Base-by-base conservation (phyloP, 345 rosid species). In the Moricandia moricandioides region DNA sequence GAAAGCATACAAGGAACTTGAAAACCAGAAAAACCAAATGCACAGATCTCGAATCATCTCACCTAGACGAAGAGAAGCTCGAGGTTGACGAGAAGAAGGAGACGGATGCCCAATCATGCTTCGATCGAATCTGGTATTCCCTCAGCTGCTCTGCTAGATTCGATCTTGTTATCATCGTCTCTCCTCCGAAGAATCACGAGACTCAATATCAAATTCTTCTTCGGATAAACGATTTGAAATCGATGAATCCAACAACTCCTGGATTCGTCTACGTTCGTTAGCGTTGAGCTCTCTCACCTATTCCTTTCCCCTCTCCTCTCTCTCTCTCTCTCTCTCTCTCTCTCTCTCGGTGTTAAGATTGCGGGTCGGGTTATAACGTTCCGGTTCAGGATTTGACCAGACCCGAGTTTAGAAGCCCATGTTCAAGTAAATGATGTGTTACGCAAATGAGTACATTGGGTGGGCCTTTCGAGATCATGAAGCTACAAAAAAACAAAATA, bases 91-190 rank as follows among this genome's bases (percentile, higher is more conserved):
- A 88, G 84, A 95, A 92, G 83, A 95, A 87, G 29, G 99, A 92
- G 69, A 95, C 88, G 21, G 98, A 90, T 11, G 92, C 96, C 99
- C 97, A 95, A 70, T 95, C 98, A 66, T 92, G 91, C 77, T 89
- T 95, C 54, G 99, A 95, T 80, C 97, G 89, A 84, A 88, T 91
- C 91, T 95, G 97, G 45, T 95, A 92, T 85, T 95, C 99, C 34
- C 98, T 86, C 81, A 95, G 84, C 79, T 92, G 98, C 83, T 95
- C 98, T 29, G 89, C 97, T 74, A 95, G 83, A 79, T 95, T 92
- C 74, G 99, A 95, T 78, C 99, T 84, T 66, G 98, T 95, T 76
- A 95, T 95, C 99, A 95, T 95, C 79, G 78, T 11, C 30, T 56
- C 80, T 75, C 52, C 74, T 75, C 69, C 74, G 35, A 69, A 3